Evolutionary conservation across 1,284 basidiomycete species (phyloP), one percentile per base, ranked within the genome.

Genomic region (Cryptococcus depauperatus): DNA sequence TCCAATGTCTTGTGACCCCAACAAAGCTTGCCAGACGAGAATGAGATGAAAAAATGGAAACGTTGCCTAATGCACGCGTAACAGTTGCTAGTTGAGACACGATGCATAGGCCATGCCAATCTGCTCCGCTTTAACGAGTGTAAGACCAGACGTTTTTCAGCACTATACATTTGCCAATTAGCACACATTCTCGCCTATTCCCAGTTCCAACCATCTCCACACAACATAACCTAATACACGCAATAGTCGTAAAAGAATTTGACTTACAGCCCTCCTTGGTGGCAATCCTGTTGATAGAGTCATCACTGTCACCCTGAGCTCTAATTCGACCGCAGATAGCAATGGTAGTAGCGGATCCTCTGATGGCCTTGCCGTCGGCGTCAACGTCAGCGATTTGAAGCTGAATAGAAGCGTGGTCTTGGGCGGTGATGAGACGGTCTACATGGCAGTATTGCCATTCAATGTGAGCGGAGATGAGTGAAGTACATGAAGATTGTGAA

Each of bases 371-470:
- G 69, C 95, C 93, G 57, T 85, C 83, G 59, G 84, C 81, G 71
- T 97, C 92, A 65, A 99, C 93, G 68, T 97, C 93, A 56, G 79
- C 86, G 61, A 99, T 79, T 73, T 82, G 84, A 73, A 99, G 84
- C 74, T 99, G 93, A 66, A 98, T 89, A 37, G 92, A 96, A 37
- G 93, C 91, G 74, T 97, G 90, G 76, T 99, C 93, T 79, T 98
- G 97, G 67, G 93, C 87, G 62, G 88, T 64, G 59, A 64, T 60
- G 32, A 64, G 56, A 41, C 61, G 61, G 61, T 61, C 60, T 58
- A 46, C 40, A 11, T 22, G 25, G 33, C 28, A 19, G 34, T 35
- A 10, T 33, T 37, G 40, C 44, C 29, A 18, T 35, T 43, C 29
- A 21, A 22, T 38, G 28, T 39, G 38, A 2, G 14, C 19, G 0